phyloP scores from a whole-genome alignment of 306 rosid genomes.

The Dryas drummondii region DNA sequence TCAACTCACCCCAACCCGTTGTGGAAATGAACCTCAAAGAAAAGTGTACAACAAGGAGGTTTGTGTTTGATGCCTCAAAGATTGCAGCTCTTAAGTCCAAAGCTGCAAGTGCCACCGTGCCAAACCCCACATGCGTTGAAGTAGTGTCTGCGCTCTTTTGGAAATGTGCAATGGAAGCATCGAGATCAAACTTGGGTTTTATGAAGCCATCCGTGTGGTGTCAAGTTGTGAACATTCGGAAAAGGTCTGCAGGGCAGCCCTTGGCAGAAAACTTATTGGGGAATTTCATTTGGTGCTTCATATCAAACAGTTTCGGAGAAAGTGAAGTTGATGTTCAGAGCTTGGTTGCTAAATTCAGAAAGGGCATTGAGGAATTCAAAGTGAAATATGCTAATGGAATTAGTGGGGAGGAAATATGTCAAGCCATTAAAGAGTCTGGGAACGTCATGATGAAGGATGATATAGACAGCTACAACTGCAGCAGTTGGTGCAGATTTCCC shows the following conservation, averaged over 20 bases:
- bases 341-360: slow-evolving; percentile 11
- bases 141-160: slow-evolving; percentile 43
- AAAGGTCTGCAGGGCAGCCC: slow-evolving; percentile 20
- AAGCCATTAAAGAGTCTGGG: not conserved
- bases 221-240: slow-evolving; percentile 35
- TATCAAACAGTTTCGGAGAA: not conserved
- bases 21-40: not conserved
- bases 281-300: slow-evolving; percentile 32
- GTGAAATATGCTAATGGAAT: not conserved
- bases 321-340: slow-evolving; percentile 1
- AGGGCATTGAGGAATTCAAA: not conserved
- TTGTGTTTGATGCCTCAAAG: slow-evolving; percentile 32
- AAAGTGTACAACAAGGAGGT: slow-evolving; percentile 24
- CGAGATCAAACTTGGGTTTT: slow-evolving; percentile 11
- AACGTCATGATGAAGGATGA: not conserved
- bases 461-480: slow-evolving; percentile 6
- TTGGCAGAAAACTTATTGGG: slow-evolving; percentile 31
- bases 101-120: not conserved
- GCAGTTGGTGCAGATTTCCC: slow-evolving; percentile 29
- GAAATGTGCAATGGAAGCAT: slow-evolving; percentile 36
- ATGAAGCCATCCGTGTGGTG: slow-evolving; percentile 26
- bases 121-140: slow-evolving; percentile 36
- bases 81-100: slow-evolving; percentile 37
- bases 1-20: not conserved
- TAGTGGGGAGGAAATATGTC: not conserved